Evolutionary conservation across 257 asterid genomes (phyloP).

Genomic region (Vinca minor): DNA sequence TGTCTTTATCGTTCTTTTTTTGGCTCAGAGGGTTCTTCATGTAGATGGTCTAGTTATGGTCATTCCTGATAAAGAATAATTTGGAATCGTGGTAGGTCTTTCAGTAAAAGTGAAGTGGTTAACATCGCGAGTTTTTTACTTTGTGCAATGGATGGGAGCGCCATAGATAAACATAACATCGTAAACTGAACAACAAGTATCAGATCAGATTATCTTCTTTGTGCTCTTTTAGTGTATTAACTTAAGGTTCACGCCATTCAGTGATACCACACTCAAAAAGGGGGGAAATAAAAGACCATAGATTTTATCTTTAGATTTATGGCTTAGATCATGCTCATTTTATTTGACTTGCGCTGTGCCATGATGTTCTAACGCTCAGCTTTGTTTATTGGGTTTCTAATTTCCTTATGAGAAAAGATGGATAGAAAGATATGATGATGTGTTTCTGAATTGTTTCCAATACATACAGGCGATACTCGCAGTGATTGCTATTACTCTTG

Average conservation of each 20-base stretch:
- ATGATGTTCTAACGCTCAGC: neutral
- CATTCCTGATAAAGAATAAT: neutral
- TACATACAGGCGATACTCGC: constrained; percentile 59
- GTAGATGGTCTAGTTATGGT: neutral
- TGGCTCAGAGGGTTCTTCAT: neutral
- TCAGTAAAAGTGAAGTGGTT: neutral
- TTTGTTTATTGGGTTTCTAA: neutral
- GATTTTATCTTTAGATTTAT: neutral
- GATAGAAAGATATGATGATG: neutral
- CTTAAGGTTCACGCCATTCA: neutral
- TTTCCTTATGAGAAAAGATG: neutral
- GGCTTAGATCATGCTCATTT: neutral
- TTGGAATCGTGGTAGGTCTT: neutral
- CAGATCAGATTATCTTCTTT: neutral
- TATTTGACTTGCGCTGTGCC: neutral
- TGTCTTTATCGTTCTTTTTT: neutral
- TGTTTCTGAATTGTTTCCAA: neutral
- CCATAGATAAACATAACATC: neutral
- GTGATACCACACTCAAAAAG: neutral
- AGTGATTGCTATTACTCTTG: constrained; percentile 61
- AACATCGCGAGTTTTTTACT: neutral
- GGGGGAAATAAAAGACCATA: too few species aligned
- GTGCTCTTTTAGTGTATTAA: neutral
- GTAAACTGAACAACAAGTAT: neutral
- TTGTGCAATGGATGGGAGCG: neutral